Conservation (phyloP, 1,139 yeast species). For the Debaryomyces coudertii region DNA sequence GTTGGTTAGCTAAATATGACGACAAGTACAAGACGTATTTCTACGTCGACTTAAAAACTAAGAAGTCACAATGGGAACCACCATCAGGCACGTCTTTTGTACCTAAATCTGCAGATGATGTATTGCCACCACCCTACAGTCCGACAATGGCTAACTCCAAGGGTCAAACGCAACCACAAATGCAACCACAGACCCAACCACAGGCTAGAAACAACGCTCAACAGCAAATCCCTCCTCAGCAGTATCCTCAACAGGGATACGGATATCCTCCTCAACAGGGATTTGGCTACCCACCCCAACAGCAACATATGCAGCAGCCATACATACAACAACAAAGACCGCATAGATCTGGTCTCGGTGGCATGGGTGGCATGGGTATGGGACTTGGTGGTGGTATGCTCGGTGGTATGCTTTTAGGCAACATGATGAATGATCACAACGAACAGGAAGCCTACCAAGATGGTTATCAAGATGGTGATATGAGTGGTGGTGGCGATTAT, state of each 20-base stretch:
- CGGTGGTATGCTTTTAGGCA: constrained; percentile 69
- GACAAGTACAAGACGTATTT: constrained; percentile 76
- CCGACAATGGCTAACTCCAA: constrained; percentile 16
- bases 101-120: constrained; percentile 24
- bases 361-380: constrained; percentile 53
- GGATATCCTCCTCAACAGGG: constrained; percentile 20
- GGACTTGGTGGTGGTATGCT: constrained; percentile 84
- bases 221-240: constrained; percentile 12
- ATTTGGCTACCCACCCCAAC: constrained; percentile 24
- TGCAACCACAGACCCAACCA: constrained; percentile 16
- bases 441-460: constrained; percentile 28
- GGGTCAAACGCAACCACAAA: constrained; percentile 15
- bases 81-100: constrained; percentile 62
- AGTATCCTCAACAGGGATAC: constrained; percentile 22
- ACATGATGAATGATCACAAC: constrained; percentile 39
- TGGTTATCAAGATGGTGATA: constrained; percentile 24
- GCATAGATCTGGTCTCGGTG: constrained; percentile 13
- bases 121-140: constrained; percentile 42
- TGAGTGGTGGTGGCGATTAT: constrained; percentile 34
- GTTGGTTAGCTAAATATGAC: constrained; percentile 90
- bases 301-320: constrained; percentile 21
- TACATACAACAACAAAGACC: constrained; percentile 21
- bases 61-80: constrained; percentile 88
- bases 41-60: constrained; percentile 73
- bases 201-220: constrained; percentile 12